Conservation (phyloP, 1,284 basidiomycete genomes). For the Rhodotorula sp. region DNA sequence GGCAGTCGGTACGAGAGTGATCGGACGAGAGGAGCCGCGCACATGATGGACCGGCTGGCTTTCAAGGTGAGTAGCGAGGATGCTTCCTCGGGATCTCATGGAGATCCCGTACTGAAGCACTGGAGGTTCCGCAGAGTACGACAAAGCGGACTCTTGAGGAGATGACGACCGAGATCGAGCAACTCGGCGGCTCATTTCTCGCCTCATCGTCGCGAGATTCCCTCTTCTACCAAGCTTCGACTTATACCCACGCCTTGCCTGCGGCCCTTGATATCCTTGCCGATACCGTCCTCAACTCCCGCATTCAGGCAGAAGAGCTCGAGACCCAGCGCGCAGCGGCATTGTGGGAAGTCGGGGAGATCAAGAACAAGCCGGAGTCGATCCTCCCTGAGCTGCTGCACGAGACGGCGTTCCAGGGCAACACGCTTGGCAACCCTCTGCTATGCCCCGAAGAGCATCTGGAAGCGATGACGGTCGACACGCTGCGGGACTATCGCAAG, state of each 20-base stretch:
- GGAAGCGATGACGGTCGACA: slow-evolving; percentile 63
- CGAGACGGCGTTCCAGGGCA: slow-evolving; percentile 72
- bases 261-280: slow-evolving; percentile 82
- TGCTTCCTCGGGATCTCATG: too few species aligned
- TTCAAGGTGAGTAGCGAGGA: slow-evolving; percentile 70
- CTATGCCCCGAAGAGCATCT: slow-evolving; percentile 84
- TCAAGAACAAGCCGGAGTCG: slow-evolving; percentile 86
- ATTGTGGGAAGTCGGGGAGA: slow-evolving; percentile 87
- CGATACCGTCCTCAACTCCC: slow-evolving; percentile 81
- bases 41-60: slow-evolving; percentile 91
- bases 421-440: slow-evolving; percentile 82
- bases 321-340: slow-evolving; percentile 81
- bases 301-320: slow-evolving; percentile 75
- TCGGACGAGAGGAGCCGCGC: slow-evolving; percentile 75
- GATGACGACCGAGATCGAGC: slow-evolving; percentile 79
- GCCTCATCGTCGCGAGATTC: slow-evolving; percentile 89
- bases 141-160: slow-evolving; percentile 58
- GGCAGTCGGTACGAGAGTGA: slow-evolving; percentile 87
- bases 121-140: slow-evolving; percentile 50
- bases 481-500: slow-evolving; percentile 66
- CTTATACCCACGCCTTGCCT: slow-evolving; percentile 80
- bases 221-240: slow-evolving; percentile 97
- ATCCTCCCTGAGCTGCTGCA: slow-evolving; percentile 92
- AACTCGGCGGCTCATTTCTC: slow-evolving; percentile 86
- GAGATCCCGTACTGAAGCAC: background rate